phyloP scores from a whole-genome alignment of 768 basidiomycete species.

The Leccinellum albellum region DNA sequence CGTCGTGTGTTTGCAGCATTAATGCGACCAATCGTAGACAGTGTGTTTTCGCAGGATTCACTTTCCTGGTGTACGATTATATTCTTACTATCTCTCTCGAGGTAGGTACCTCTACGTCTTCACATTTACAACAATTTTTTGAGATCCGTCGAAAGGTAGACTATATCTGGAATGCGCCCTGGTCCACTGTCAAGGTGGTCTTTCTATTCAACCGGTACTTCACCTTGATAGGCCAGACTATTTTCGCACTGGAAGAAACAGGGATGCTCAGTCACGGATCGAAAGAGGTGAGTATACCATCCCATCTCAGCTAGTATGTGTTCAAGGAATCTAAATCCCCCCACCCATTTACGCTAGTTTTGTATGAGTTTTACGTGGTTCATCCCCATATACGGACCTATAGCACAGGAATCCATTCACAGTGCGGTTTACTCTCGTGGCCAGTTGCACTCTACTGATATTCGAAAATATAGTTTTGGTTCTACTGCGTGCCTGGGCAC shows the following conservation, averaged over 20 bases:
- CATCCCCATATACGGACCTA: not conserved
- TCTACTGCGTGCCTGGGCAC: constrained; percentile 18
- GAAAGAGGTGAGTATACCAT: not conserved
- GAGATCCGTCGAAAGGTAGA: not conserved
- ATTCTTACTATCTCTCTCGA: constrained; percentile 13
- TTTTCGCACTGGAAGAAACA: constrained; percentile 10
- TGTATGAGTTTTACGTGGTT: constrained; percentile 2
- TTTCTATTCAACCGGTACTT: constrained; percentile 21
- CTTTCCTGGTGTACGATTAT: constrained; percentile 5
- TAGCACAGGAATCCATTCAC: constrained; percentile 10
- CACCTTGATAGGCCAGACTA: constrained; percentile 7
- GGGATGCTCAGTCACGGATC: constrained; percentile 8
- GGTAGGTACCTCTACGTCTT: constrained; percentile 1
- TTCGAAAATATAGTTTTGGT: constrained; percentile 8
- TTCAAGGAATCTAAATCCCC: not conserved
- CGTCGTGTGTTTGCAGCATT: not conserved
- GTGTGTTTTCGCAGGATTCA: not conserved
- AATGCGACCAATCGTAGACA: not conserved
- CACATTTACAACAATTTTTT: not conserved
- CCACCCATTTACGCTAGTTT: not conserved
- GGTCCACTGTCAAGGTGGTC: constrained; percentile 3
- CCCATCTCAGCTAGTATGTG: not conserved
- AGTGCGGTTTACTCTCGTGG: not conserved
- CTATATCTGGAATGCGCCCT: constrained; percentile 4
- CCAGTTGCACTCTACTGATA: not conserved